Base-by-base conservation (phyloP, 2,329 filamentous ascomycete genomes). In the Canariomyces notabilis region DNA sequence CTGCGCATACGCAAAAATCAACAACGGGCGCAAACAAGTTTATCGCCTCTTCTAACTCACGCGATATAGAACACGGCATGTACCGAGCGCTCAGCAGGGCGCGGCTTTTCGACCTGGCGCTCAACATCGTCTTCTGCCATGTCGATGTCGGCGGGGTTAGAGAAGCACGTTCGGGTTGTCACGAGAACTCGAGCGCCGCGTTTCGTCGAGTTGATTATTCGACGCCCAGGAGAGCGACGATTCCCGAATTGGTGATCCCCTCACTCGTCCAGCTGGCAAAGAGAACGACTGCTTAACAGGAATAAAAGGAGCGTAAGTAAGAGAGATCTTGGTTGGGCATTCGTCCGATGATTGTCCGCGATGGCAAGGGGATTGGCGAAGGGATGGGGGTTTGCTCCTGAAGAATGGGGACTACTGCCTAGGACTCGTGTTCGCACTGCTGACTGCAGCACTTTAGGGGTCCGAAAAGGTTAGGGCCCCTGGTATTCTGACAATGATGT, bases 41-140 rank as follows among this genome's bases (percentile, higher is more conserved):
- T 23, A n/a, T 15, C 19, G n/a, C 19, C 26, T 11, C 22, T 18
- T 19, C 8, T 6, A 23, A 59, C 64, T 36, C 57, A 67, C 64
- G 58, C 57, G 41, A 67, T 65, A 54, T 62, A 67, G 50, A 66
- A 56, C 32, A 66, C 59, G 2, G 66, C 63, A 50, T 69, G 66
- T 26, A 67, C 48, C 22, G 49, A 41, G 31, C 46, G 48, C 35
- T 46, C 42, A 15, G 46, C 33, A n/a, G 49, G 53, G 19, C 52
- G 52, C 41, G 62, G 50, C 54, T 64, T 65, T 42, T 67, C 63
- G 35, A 50, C 46, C 42, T 48, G 43, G 40, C 50, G 48, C 15
- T 52, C 51, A 35, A 51, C 47, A 52, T 58, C 53, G 35, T 57
- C 54, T 19, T 55, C 55, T 34, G 48, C 52, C 50, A 51, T 52